Conservation (phyloP, 257 asterid species). For the Anisodus acutangulus region DNA sequence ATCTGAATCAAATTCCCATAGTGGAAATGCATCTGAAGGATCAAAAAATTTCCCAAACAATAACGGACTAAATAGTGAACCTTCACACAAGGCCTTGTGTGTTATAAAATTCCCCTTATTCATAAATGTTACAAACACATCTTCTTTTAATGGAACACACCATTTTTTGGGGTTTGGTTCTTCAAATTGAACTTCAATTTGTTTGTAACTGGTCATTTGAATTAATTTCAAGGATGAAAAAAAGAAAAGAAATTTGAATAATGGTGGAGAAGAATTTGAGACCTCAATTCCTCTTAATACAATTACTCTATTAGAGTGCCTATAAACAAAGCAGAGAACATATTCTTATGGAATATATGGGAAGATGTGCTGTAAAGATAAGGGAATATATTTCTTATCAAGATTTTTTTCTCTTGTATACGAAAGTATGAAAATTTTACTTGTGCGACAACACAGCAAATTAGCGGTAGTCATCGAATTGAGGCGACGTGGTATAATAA, state of each 20-base stretch:
- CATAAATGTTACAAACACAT: conserved; percentile 47
- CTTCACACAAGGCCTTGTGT: conserved; percentile 49
- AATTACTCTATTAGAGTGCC: background rate
- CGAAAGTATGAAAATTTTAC: background rate
- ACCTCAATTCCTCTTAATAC: conserved; percentile 7
- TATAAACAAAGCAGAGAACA: conserved; percentile 41
- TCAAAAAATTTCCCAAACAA: conserved; percentile 90
- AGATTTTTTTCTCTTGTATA: background rate
- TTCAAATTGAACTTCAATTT: conserved; percentile 55
- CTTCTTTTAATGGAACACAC: conserved; percentile 73
- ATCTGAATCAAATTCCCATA: conserved; percentile 79
- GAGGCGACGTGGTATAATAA: background rate
- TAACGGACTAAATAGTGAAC: conserved; percentile 70
- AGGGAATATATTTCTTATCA: conserved; percentile 48
- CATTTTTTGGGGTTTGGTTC: conserved; percentile 65
- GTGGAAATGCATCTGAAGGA: conserved; percentile 89
- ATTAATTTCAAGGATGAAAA: background rate
- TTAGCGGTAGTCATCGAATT: background rate
- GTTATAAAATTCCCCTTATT: conserved; percentile 48
- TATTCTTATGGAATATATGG: conserved; percentile 51
- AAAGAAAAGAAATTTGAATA: background rate
- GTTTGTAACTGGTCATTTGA: conserved; percentile 49
- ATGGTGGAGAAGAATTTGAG: conserved; percentile 24
- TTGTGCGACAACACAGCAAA: background rate
- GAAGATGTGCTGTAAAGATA: conserved; percentile 39